phyloP scores from a whole-genome alignment of 176 grass and related monocot genomes.

The Lolium perenne region DNA sequence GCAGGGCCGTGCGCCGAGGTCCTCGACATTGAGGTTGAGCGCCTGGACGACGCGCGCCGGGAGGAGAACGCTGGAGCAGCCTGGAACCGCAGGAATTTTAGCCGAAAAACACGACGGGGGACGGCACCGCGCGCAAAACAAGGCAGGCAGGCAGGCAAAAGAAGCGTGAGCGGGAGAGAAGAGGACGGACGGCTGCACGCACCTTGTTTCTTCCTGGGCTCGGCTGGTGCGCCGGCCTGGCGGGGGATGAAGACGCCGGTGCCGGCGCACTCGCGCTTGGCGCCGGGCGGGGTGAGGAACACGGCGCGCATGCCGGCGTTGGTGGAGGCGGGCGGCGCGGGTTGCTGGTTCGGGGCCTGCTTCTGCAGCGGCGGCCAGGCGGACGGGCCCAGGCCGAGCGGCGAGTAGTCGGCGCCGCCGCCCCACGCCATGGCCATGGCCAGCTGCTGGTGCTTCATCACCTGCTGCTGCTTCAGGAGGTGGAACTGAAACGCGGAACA shows the following conservation, averaged over 20 bases:
- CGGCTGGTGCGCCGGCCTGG: constrained; percentile 45
- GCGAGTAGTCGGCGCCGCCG: background rate
- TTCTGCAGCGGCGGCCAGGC: constrained; percentile 69
- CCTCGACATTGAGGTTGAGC: constrained; percentile 85
- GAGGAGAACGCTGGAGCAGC: constrained; percentile 76
- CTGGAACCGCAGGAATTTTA: constrained; percentile 36
- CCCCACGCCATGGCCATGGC: constrained; percentile 36
- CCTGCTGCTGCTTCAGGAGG: constrained; percentile 78
- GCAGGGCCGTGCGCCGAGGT: constrained; percentile 65
- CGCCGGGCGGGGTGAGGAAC: constrained; percentile 57
- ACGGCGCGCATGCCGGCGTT: constrained; percentile 63
- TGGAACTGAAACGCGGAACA: constrained; percentile 55
- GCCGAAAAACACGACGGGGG: background rate
- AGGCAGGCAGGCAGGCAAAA: background rate
- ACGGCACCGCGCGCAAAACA: background rate
- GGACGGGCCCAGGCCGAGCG: constrained; percentile 39
- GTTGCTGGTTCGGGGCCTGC: constrained; percentile 23
- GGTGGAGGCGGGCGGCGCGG: background rate
- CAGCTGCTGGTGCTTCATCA: constrained; percentile 66
- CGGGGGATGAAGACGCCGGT: constrained; percentile 94
- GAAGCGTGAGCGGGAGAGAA: background rate
- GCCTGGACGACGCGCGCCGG: constrained; percentile 89
- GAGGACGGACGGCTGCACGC: background rate
- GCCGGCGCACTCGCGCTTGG: constrained; percentile 75
- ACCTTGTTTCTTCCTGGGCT: constrained; percentile 78